Evolutionary conservation across 1,284 basidiomycete genomes (phyloP), one percentile per base, ranked within the genome.

Genomic region (Stereum hirsutum): DNA sequence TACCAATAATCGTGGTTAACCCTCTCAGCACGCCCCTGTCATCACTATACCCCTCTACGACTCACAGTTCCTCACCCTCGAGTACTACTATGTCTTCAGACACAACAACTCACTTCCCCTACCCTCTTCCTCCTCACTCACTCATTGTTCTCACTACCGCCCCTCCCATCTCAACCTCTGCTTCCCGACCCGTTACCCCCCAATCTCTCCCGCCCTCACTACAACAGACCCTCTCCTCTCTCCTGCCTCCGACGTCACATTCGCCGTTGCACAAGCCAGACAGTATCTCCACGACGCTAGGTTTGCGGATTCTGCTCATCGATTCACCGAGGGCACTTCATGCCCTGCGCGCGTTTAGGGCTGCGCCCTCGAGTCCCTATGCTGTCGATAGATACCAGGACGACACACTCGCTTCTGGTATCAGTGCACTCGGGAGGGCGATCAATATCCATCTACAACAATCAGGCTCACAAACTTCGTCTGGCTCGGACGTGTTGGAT

Each of bases 371-470:
- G 10, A 74, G 74, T 4, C 51, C 74, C 10, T 50, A 63, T 3
- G 66, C 71, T 20, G 66, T 87, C 10, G 76, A 81, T 49, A 63
- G 61, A 45, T 88, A 78, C 57, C 80, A 84, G 54, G 69, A 75
- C 47, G 70, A 77, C n/a, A 75, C 73, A 44, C 55, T 72, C 15
- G 69, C 61, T 10, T 86, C 84, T 12, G 64, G 67, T n/a, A 56
- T 85, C 15, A 69, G 75, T 14, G 53, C 60, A 21, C 68, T 85
- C 31, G 64, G 65, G 2, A 48, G 59, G 6, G 53, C 65, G 2
- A 55, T 85, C 19, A 57, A 15, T 17, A 35, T 34, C 11, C 40
- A 14, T 30, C 28, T 21, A 21, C 20, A 17, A 20, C 25, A 31
- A 17, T 35, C 19, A 14, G n/a, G 10, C 15, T 6, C 28, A 61